A percentile compares a stretch with the other conserved stretches of the same genome.
Conservation (phyloP, 75 land plant species). For the Gnetum montanum region DNA sequence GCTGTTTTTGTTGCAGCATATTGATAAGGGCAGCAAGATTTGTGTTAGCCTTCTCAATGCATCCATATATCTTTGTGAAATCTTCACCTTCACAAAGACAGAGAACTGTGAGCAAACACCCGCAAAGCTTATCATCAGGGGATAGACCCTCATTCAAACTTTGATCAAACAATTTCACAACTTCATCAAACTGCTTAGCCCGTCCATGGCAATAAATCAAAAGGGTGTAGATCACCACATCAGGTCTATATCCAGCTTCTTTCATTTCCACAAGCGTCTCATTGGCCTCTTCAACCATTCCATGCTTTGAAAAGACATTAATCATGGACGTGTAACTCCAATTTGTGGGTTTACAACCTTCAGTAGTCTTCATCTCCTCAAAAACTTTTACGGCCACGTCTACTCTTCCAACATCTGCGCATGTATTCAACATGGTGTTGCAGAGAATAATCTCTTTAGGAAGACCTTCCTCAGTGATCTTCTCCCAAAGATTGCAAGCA, state of each 20-base stretch:
- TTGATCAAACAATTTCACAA: conserved; percentile 33
- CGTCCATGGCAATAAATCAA: conserved; percentile 68
- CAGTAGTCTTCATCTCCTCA: conserved; percentile 53
- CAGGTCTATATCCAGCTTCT: conserved; percentile 27
- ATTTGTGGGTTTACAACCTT: conserved; percentile 45
- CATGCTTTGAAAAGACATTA: conserved; percentile 57
- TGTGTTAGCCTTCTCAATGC: conserved; percentile 43
- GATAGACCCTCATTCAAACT: conserved; percentile 21
- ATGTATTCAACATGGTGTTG: conserved; percentile 79
- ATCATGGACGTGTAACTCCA: conserved; percentile 76
- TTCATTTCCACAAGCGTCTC: conserved; percentile 49
- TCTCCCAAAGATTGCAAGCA: conserved; percentile 61
- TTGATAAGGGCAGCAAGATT: conserved; percentile 36
- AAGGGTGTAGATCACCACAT: conserved; percentile 60
- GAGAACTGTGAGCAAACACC: conserved; percentile 50
- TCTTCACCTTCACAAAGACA: conserved; percentile 38
- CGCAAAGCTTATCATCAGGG: conserved; percentile 61
- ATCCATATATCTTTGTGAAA: conserved; percentile 27
- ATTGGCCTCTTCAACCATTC: conserved; percentile 54
- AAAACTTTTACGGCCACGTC: conserved; percentile 64
- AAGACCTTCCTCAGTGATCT: conserved; percentile 46
- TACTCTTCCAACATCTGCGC: conserved; percentile 68
- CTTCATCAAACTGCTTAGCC: conserved; percentile 43
- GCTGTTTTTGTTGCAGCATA: conserved; percentile 23
- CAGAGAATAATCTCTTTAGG: conserved; percentile 60